phyloP scores from a whole-genome alignment of 1,139 yeast species.

The Saccharomyces hybrid region DNA sequence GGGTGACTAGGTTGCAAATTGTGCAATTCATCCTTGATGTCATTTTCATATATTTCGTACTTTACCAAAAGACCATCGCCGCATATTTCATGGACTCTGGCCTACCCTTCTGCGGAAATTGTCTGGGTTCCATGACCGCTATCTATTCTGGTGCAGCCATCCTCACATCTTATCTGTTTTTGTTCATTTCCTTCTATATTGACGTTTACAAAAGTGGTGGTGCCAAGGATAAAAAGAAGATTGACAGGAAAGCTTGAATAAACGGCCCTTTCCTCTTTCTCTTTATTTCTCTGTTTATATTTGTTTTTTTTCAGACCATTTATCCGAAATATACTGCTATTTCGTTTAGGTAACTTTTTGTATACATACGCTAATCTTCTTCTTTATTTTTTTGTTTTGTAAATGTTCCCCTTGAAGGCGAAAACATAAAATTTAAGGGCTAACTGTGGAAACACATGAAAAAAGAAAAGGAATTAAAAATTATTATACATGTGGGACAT shows the following conservation, averaged over 20 bases:
- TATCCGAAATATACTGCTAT: not conserved
- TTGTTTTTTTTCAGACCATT: not conserved
- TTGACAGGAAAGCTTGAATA: constrained; percentile 1
- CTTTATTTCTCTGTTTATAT: not conserved
- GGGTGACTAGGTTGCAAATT: too few relatives aligned
- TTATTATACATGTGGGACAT: not conserved
- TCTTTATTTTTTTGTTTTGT: not conserved
- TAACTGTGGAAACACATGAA: not conserved
- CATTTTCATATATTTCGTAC: too few relatives aligned
- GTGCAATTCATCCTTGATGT: too few relatives aligned
- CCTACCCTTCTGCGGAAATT: constrained; percentile 59
- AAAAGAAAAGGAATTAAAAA: not conserved
- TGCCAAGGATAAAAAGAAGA: constrained; percentile 30
- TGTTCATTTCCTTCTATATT: too few relatives aligned
- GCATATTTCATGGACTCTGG: not conserved
- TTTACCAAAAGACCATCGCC: constrained; percentile 33
- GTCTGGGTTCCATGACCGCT: constrained; percentile 67
- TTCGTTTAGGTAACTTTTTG: not conserved
- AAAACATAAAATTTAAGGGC: not conserved
- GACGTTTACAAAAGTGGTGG: too few relatives aligned
- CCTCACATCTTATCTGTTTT: too few relatives aligned
- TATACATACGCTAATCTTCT: not conserved
- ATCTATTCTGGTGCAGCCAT: constrained; percentile 69
- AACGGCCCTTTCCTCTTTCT: not conserved
- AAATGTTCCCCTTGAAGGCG: not conserved